Base-by-base conservation (phyloP, 139 green algal genomes). In the Chlamydomonas sphaeroides region DNA sequence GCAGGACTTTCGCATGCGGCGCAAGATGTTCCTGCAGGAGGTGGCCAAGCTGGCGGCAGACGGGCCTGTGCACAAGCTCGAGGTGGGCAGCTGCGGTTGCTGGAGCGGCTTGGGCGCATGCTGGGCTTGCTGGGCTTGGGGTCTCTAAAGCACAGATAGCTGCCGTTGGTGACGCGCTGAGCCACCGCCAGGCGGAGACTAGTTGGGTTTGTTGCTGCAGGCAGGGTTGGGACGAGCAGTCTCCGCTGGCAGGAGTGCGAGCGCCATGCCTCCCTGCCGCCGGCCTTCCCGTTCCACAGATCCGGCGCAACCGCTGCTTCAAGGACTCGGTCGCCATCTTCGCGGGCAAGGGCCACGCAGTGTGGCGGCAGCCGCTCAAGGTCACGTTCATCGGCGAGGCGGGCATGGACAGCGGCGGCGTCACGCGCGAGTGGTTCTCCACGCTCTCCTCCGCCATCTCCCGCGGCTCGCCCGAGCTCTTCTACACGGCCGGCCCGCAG, bases 391-490 rank as follows among this genome's bases (percentile, higher is more conserved):
- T 91, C 36, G 89, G 89, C 14, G 89, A 93, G 72, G 85, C 85
- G 5, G 89, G 89, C 63, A 93, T 93, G 89, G 89, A 93, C 87
- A 88, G 76, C 61, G 89, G 89, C 30, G 89, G 89, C 42, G 89
- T 93, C 35, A 93, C 89, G 36, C 83, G 89, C 25, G 89, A 93
- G 73, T 93, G 89, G 89, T 93, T 93, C 83, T 90, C 79, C 41
- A 75, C 82, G 36, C 86, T 93, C n/a, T 91, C 85, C 49, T 84
- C 83, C 17, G 82, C 89, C 38, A 88, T 93, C 82, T 86, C 83
- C 11, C 83, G 89, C 20, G 83, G 84, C 67, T 89, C 83, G 36
- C 85, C 89, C 0, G 89, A 93, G 70, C 87, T 93, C n/a, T 91
- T 93, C 77, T 93, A 87, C 75, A 70, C 72, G 17, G 89, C 83